Conservation (phyloP, 2,329 filamentous ascomycete species). For the Orbilia javanica region DNA sequence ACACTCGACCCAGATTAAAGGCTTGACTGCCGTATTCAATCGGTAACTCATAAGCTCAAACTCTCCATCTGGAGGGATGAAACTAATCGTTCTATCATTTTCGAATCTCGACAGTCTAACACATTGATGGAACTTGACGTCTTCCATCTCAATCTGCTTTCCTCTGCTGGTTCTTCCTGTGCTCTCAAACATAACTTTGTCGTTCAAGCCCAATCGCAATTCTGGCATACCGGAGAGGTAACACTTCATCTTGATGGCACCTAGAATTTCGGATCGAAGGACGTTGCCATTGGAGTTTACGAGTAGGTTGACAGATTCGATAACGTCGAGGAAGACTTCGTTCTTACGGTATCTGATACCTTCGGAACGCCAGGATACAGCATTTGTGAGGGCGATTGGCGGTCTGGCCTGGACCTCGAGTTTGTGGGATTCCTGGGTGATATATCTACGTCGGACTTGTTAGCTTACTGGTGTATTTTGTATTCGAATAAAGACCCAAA, state of each 20-base stretch:
- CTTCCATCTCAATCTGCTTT: conserved; percentile 99
- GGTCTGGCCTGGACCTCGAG: conserved; percentile 95
- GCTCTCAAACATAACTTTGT: conserved; percentile 99
- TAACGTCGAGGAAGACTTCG: conserved; percentile 97
- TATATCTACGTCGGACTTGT: conserved; percentile 72
- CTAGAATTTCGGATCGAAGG: conserved; percentile 92
- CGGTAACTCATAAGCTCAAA: conserved; percentile 99
- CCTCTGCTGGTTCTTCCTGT: conserved; percentile 93
- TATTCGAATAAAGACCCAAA: not conserved
- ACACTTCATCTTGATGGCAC: conserved; percentile 99
- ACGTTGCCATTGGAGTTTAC: conserved; percentile 96
- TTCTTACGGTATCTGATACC: conserved; percentile 99
- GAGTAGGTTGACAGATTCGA: conserved; percentile 95
- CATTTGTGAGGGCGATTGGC: conserved; percentile 97
- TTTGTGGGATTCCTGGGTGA: conserved; percentile 99
- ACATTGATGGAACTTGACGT: conserved; percentile 99
- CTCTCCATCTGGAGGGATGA: conserved; percentile 97
- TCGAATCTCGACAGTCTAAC: conserved; percentile 95
- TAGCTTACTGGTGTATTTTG: not conserved
- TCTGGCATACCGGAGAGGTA: conserved; percentile 99
- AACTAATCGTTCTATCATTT: conserved; percentile 98
- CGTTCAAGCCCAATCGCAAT: conserved; percentile 90
- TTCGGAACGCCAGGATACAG: conserved; percentile 97
- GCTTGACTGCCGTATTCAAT: conserved; percentile 92
- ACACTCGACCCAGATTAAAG: conserved; percentile 98